phyloP scores from a whole-genome alignment of 257 asterid species.

The Solanum ossicruentum region DNA sequence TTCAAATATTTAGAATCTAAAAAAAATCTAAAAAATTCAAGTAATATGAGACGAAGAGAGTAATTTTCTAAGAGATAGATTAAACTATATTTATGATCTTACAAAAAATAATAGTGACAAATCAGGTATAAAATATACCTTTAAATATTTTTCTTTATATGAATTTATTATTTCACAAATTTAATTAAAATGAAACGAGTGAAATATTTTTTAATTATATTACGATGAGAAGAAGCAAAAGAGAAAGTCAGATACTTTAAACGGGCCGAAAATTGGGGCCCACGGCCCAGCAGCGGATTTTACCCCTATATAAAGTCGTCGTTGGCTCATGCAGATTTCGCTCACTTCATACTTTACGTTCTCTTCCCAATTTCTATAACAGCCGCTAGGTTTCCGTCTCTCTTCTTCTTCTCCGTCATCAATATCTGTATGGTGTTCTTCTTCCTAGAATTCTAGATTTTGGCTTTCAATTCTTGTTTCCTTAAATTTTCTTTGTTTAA shows the following conservation, averaged over 20 bases:
- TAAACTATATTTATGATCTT: too few species aligned
- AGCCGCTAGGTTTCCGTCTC: constrained; percentile 34
- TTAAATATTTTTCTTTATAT: too few species aligned
- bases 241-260: not conserved
- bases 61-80: too few species aligned
- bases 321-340: constrained; percentile 57
- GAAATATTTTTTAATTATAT: too few species aligned
- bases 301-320: constrained; percentile 36
- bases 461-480: not conserved
- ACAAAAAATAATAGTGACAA: accelerated
- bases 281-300: not conserved
- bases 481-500: not conserved
- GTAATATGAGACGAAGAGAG: too few species aligned
- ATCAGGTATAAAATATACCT: too few species aligned
- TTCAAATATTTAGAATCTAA: too few species aligned
- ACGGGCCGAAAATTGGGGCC: not conserved
- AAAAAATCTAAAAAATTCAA: too few species aligned
- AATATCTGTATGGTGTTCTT: constrained; percentile 59
- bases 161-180: too few species aligned
- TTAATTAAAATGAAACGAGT: too few species aligned
- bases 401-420: not conserved
- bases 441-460: constrained; percentile 17
- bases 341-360: constrained; percentile 34
- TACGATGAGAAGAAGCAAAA: too few species aligned
- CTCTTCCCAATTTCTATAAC: not conserved